Percentiles rank a stretch among this genome's conserved stretches.
Conservation (phyloP, 1,284 basidiomycete species). For the Stygiomarasmius scandens region DNA sequence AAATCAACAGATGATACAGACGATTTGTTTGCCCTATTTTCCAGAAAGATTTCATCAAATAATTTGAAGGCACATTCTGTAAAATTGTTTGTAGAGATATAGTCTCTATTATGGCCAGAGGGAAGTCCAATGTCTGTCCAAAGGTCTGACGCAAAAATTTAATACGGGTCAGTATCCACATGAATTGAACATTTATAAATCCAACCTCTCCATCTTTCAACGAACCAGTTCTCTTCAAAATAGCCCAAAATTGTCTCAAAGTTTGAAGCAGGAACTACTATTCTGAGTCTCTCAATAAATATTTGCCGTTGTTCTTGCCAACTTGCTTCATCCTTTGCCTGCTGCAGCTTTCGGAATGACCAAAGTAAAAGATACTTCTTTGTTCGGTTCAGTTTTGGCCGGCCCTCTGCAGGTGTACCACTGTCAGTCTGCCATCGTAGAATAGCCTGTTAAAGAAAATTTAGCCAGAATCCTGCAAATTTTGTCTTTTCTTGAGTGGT, state of each 20-base stretch:
- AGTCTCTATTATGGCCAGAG: slow-evolving; percentile 10
- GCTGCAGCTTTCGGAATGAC: not conserved
- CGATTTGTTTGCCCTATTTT: slow-evolving; percentile 16
- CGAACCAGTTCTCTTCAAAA: not conserved
- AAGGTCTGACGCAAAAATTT: not conserved
- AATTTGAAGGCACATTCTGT: slow-evolving; percentile 17
- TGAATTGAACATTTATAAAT: not conserved
- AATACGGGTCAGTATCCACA: not conserved
- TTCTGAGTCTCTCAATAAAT: not conserved
- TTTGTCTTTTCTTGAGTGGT: too few species aligned
- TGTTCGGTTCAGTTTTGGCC: not conserved
- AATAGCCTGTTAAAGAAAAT: not conserved
- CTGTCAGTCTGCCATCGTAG: not conserved
- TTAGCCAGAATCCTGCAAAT: not conserved
- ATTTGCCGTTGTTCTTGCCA: not conserved
- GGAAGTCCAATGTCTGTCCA: slow-evolving; percentile 17
- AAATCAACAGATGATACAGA: slow-evolving; percentile 1
- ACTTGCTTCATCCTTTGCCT: not conserved
- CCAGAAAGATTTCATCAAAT: slow-evolving; percentile 17
- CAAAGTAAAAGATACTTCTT: not conserved
- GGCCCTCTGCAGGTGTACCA: not conserved
- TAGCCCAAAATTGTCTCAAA: not conserved
- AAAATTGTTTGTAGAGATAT: slow-evolving; percentile 17
- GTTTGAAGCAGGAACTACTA: not conserved
- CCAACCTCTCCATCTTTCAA: not conserved